These are phyloP conservation scores for Pulicaria dysenterica DNA, from an alignment of 129 eudicot species.

Conservation along the genomic window DNA sequence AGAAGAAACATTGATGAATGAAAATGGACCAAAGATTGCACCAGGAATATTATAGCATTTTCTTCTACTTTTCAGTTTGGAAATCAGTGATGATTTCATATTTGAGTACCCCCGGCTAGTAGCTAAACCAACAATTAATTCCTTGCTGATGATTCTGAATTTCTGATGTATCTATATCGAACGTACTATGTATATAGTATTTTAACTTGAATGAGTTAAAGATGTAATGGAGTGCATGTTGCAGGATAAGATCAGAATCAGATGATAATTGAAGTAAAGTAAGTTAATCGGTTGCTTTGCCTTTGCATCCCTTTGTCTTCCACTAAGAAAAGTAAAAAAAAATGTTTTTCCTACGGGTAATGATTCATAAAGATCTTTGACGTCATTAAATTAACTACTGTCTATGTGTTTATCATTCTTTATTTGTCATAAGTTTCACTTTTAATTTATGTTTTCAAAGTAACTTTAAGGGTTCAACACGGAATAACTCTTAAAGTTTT, in stretches of 20 bases:
- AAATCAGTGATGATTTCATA: conserved; percentile 9
- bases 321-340: too few species aligned
- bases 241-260: conserved; percentile 2
- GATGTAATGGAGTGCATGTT: background rate
- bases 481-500: too few species aligned
- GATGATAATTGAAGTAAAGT: background rate
- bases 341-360: too few species aligned
- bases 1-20: conserved; percentile 37
- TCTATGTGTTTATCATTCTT: too few species aligned
- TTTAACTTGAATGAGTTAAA: background rate
- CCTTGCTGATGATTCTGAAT: background rate
- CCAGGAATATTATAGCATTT: conserved; percentile 31
- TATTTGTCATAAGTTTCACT: too few species aligned
- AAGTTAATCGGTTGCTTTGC: conserved; percentile 32
- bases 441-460: too few species aligned
- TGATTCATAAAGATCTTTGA: too few species aligned
- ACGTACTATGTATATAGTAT: background rate
- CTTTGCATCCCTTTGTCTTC: background rate
- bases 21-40: conserved; percentile 42
- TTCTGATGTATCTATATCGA: too few species aligned
- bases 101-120: background rate
- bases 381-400: too few species aligned
- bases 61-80: conserved; percentile 11
- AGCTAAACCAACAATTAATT: background rate
- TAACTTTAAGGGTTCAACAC: too few species aligned